Conservation (phyloP, 2,329 filamentous ascomycete species). For the Ilyonectria robusta region DNA sequence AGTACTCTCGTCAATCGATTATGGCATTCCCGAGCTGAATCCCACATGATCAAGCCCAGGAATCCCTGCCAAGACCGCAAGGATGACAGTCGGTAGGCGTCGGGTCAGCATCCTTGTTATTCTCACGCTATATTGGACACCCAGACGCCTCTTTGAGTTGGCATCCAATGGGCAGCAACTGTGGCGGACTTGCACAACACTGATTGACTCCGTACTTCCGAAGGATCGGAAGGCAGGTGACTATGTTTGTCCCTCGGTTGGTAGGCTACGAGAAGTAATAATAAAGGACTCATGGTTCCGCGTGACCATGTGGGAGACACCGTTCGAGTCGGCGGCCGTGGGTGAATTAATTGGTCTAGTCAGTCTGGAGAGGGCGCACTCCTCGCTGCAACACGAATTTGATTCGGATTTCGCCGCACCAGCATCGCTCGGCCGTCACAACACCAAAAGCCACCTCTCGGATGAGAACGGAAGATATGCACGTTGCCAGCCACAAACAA, state of each 20-base stretch:
- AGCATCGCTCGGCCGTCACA: background rate
- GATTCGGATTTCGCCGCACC: background rate
- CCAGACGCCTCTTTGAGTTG: slow-evolving; percentile 3
- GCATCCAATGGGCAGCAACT: slow-evolving; percentile 1
- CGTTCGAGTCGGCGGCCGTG: background rate
- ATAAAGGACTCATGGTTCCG: background rate
- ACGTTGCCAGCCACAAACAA: background rate
- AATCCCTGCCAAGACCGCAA: slow-evolving; percentile 1
- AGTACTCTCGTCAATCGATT: background rate
- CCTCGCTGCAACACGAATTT: background rate
- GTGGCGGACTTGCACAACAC: background rate
- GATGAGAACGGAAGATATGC: background rate
- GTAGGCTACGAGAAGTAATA: background rate
- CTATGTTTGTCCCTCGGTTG: background rate
- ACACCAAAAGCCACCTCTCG: background rate
- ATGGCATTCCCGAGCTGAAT: background rate
- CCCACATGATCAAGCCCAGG: background rate
- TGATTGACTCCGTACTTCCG: background rate
- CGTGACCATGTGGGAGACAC: background rate
- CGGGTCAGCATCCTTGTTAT: background rate
- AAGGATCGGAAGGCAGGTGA: background rate
- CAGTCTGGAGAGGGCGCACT: background rate
- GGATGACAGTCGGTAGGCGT: slow-evolving; percentile 6
- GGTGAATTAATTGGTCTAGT: background rate
- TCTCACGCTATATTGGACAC: background rate